A percentile compares a stretch with the other conserved stretches of the same genome.
These are phyloP conservation scores for Diplodia corticola DNA, from an alignment of 2,329 filamentous ascomycete species.

Conservation along the genomic window DNA sequence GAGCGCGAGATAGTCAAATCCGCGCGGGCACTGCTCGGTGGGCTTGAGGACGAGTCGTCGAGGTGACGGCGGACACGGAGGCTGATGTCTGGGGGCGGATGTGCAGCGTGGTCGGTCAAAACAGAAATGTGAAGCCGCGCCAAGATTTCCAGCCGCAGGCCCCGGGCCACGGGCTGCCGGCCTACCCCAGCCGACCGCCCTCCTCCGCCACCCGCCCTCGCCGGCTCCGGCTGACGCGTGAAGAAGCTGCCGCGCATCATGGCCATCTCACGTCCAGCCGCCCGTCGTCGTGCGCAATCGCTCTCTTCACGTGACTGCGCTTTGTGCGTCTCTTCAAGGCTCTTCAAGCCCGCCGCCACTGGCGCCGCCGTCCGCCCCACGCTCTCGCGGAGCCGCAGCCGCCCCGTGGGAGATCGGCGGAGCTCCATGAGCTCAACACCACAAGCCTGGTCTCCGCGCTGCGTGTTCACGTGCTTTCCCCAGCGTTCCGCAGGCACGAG, in stretches of 20 bases:
- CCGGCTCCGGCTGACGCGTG: not conserved
- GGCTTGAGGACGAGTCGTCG: slow-evolving; percentile 23
- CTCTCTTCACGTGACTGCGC: not conserved
- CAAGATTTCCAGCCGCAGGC: slow-evolving; percentile 12
- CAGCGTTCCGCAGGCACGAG: not conserved
- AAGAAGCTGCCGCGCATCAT: not conserved
- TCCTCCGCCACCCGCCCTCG: not conserved
- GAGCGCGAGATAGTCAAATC: slow-evolving; percentile 24
- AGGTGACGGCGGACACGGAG: slow-evolving; percentile 21
- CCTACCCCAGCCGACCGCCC: not conserved
- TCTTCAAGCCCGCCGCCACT: not conserved
- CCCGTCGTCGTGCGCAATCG: not conserved
- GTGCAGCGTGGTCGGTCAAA: not conserved
- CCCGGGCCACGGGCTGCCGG: not conserved
- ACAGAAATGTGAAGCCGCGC: slow-evolving; percentile 18
- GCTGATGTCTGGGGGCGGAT: slow-evolving; percentile 9
- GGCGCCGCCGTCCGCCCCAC: not conserved
- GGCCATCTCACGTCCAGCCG: no score
- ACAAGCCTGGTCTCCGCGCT: not conserved
- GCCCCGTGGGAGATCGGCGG: not conserved
- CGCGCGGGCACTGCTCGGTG: slow-evolving; percentile 23
- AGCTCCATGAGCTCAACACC: not conserved
- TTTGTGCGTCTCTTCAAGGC: not conserved
- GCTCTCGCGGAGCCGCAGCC: not conserved
- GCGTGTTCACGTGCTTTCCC: not conserved